A percentile compares a stretch with the other conserved stretches of the same genome.
Evolutionary conservation across 2,329 filamentous ascomycete species (phyloP).

Genomic region (Grosmannia huntii): DNA sequence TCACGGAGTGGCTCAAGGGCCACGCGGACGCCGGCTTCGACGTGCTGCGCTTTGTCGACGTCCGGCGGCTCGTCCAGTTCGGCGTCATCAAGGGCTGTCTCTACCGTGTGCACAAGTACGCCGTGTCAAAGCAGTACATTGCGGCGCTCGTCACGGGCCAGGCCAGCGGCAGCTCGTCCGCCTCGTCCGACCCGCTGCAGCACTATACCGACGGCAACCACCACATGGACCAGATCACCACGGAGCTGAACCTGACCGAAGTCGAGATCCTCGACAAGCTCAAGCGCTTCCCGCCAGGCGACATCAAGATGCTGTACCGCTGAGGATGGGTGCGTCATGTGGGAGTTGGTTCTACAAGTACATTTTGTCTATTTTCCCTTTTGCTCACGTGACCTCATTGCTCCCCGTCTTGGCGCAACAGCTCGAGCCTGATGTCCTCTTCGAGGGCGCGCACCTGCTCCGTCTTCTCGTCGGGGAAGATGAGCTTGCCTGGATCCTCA

Average conservation of each 20-base stretch:
- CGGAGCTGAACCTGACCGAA: constrained; percentile 58
- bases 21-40: constrained; percentile 54
- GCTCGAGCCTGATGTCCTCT: constrained; percentile 10
- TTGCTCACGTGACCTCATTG: not conserved
- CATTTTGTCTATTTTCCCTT: not conserved
- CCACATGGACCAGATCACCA: constrained; percentile 72
- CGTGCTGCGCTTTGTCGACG: constrained; percentile 65
- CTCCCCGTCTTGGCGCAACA: not conserved
- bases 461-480: constrained; percentile 16
- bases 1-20: constrained; percentile 74
- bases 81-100: constrained; percentile 91
- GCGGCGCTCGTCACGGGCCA: constrained; percentile 42
- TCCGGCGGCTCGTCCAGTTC: constrained; percentile 86
- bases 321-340: constrained; percentile 15
- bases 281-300: constrained; percentile 41
- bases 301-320: constrained; percentile 41
- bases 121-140: constrained; percentile 54
- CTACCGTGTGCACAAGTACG: constrained; percentile 87
- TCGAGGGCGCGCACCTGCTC: constrained; percentile 10
- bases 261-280: constrained; percentile 57
- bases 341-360: not conserved
- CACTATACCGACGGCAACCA: constrained; percentile 63
- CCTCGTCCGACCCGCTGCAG: constrained; percentile 37
- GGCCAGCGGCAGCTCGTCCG: constrained; percentile 21
- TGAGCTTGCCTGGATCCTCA: constrained; percentile 3